Evolutionary conservation across 208 protist species (phyloP).

Genomic region (Trichomonas vaginalis): DNA sequence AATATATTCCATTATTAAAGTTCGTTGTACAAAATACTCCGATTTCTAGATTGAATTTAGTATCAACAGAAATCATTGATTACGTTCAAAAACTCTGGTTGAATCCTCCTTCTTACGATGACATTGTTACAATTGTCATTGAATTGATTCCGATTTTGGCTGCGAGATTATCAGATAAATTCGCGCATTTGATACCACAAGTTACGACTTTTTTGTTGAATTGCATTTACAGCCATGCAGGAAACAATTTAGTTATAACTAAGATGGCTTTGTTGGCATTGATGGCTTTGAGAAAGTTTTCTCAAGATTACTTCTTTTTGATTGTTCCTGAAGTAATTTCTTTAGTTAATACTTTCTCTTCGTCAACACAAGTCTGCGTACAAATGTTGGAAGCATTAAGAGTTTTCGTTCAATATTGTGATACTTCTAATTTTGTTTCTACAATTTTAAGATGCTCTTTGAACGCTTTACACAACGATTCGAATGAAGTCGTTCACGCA

Average conservation of each 20-base stretch:
- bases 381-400: background rate
- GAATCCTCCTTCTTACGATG: background rate
- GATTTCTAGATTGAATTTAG: background rate
- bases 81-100: background rate
- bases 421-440: background rate
- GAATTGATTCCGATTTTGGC: conserved; percentile 6
- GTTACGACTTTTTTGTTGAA: background rate
- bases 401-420: background rate
- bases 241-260: background rate
- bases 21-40: background rate
- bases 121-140: background rate
- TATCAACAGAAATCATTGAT: background rate
- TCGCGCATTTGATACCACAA: background rate
- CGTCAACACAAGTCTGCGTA: background rate
- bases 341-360: background rate
- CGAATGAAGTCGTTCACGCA: background rate
- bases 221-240: background rate
- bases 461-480: background rate
- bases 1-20: background rate
- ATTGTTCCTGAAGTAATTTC: background rate
- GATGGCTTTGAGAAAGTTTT: background rate
- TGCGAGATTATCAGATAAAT: background rate
- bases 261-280: background rate
- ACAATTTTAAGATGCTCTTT: background rate
- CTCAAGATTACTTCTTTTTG: background rate